A percentile compares a stretch with the other conserved stretches of the same genome.
phyloP scores from a whole-genome alignment of 2,329 filamentous ascomycete species.

The Hypoxylon sp. region DNA sequence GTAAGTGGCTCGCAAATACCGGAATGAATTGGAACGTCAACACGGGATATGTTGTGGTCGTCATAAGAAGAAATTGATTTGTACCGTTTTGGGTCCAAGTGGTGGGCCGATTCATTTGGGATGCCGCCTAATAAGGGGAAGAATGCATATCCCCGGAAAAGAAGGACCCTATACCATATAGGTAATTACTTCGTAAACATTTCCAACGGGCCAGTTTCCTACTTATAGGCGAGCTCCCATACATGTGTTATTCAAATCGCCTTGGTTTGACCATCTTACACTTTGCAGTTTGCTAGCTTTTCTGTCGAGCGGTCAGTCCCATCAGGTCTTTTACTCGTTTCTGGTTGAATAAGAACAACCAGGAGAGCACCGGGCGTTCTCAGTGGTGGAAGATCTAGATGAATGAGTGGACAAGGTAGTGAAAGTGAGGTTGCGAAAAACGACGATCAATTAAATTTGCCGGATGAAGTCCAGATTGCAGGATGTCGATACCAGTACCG shows the following conservation, averaged over 20 bases:
- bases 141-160: constrained; percentile 43
- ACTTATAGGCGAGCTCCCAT: constrained; percentile 12
- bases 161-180: constrained; percentile 34
- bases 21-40: constrained; percentile 33
- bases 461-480: constrained; percentile 36
- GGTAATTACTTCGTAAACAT: constrained; percentile 33
- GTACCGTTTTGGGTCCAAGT: constrained; percentile 37
- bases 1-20: constrained; percentile 40
- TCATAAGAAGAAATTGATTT: constrained; percentile 42
- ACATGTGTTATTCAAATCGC: constrained; percentile 5
- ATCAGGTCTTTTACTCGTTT: constrained; percentile 7
- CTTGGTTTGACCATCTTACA: constrained; percentile 11
- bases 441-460: constrained; percentile 43
- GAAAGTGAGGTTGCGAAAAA: constrained; percentile 31
- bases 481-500: constrained; percentile 32
- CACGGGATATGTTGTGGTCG: constrained; percentile 30
- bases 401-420: constrained; percentile 30
- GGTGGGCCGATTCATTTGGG: constrained; percentile 48
- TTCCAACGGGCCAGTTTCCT: constrained; percentile 11
- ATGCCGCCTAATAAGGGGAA: constrained; percentile 46
- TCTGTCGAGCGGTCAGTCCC: background rate
- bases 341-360: constrained; percentile 24
- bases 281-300: constrained; percentile 11
- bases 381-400: constrained; percentile 23
- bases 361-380: constrained; percentile 1